Evolutionary conservation across 345 rosid species (phyloP).

Genomic region (Salix caprea): DNA sequence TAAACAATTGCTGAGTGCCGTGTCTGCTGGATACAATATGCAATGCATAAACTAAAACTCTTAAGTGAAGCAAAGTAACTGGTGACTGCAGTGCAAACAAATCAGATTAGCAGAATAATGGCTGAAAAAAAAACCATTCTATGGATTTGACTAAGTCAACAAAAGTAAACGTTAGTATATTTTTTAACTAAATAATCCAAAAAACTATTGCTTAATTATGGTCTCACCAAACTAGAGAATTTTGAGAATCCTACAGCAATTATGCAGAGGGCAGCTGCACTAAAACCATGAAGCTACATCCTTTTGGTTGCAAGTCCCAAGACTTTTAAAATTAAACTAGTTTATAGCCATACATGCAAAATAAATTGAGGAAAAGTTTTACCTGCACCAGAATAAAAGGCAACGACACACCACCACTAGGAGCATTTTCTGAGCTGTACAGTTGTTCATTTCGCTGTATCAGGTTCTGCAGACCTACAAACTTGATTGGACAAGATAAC

Average conservation of each 20-base stretch:
- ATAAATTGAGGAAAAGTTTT: conserved; percentile 19
- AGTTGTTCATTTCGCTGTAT: conserved; percentile 76
- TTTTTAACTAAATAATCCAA: not conserved
- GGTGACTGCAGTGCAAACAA: not conserved
- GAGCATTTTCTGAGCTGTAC: conserved; percentile 73
- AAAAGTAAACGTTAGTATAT: not conserved
- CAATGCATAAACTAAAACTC: not conserved
- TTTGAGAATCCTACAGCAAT: not conserved
- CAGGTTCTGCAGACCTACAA: conserved; percentile 80
- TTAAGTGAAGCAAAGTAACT: not conserved
- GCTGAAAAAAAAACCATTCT: not conserved
- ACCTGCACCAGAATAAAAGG: conserved; percentile 99
- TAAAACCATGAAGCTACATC: not conserved
- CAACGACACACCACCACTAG: conserved; percentile 83
- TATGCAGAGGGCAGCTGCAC: not conserved
- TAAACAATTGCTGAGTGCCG: not conserved
- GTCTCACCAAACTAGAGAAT: not conserved
- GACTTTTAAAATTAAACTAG: not conserved
- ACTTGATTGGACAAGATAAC: conserved; percentile 42
- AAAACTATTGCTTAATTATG: not conserved
- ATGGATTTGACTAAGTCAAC: not conserved
- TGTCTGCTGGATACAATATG: not conserved
- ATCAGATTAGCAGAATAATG: not conserved
- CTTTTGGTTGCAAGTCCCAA: not conserved
- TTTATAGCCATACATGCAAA: not conserved